A percentile compares a stretch with the other conserved stretches of the same genome.
These are phyloP conservation scores for Amyloporia xantha DNA, from an alignment of 768 basidiomycete species.

Conservation along the genomic window DNA sequence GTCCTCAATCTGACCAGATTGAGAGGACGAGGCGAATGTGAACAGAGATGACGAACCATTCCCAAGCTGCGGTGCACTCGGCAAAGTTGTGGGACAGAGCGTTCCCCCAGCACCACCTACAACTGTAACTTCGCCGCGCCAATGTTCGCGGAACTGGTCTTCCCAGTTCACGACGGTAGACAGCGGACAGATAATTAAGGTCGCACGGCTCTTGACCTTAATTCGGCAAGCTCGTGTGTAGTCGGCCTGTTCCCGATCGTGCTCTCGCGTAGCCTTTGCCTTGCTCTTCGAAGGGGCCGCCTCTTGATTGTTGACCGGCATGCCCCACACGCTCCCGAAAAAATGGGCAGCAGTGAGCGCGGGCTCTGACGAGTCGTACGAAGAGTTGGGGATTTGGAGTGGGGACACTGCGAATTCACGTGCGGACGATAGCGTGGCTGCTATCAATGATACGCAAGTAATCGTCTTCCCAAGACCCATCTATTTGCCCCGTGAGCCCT, in stretches of 20 bases:
- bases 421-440: constrained; percentile 73
- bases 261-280: constrained; percentile 56
- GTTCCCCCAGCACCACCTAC: constrained; percentile 67
- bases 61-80: constrained; percentile 6
- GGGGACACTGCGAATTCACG: constrained; percentile 54
- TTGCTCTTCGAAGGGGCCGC: constrained; percentile 45
- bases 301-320: constrained; percentile 43
- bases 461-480: constrained; percentile 99
- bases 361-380: constrained; percentile 23
- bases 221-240: constrained; percentile 67
- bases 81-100: constrained; percentile 30
- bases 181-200: constrained; percentile 93
- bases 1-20: constrained; percentile 3
- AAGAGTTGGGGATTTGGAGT: constrained; percentile 35
- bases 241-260: constrained; percentile 67
- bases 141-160: constrained; percentile 96
- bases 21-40: constrained; percentile 5
- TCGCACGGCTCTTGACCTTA: constrained; percentile 80
- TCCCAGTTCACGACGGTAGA: constrained; percentile 99
- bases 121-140: constrained; percentile 82
- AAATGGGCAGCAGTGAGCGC: constrained; percentile 52
- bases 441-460: constrained; percentile 89
- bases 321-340: constrained; percentile 76
- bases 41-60: neutral
- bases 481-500: constrained; percentile 62